These are phyloP conservation scores for Colletotrichum euphorbiae DNA, from an alignment of 2,329 filamentous ascomycete species.

Conservation along the genomic window DNA sequence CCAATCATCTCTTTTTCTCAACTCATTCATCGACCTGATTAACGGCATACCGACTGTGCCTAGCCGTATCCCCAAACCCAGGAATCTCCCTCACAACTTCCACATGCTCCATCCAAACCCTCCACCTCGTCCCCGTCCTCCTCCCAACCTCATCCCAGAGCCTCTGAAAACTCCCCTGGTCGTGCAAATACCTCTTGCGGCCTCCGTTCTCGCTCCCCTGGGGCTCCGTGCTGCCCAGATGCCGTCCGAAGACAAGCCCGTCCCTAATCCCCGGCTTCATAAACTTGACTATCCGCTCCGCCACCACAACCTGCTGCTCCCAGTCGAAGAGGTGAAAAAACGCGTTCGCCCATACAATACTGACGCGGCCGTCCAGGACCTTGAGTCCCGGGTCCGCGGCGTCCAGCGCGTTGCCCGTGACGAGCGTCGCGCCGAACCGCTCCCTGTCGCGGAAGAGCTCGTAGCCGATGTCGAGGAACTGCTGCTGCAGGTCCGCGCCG, in stretches of 20 bases:
- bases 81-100: constrained; percentile 39
- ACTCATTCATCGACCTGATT: constrained; percentile 31
- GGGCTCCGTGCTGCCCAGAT: constrained; percentile 57
- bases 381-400: constrained; percentile 51
- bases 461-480: constrained; percentile 69
- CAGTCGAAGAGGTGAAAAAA: constrained; percentile 65
- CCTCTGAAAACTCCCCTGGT: constrained; percentile 60
- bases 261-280: constrained; percentile 57
- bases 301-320: constrained; percentile 59
- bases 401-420: constrained; percentile 63
- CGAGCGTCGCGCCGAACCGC: constrained; percentile 59
- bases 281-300: constrained; percentile 58
- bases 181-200: constrained; percentile 56
- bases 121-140: constrained; percentile 62
- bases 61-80: constrained; percentile 39
- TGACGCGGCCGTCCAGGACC: constrained; percentile 54
- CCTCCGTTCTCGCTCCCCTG: constrained; percentile 44
- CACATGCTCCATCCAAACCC: constrained; percentile 55
- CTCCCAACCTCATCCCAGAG: constrained; percentile 66
- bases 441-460: constrained; percentile 71
- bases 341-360: constrained; percentile 60
- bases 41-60: constrained; percentile 39
- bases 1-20: not conserved
- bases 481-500: constrained; percentile 60
- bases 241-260: constrained; percentile 63